These are phyloP conservation scores for Fusarium lyarnte DNA, from an alignment of 2,329 filamentous ascomycete species.

Conservation along the genomic window DNA sequence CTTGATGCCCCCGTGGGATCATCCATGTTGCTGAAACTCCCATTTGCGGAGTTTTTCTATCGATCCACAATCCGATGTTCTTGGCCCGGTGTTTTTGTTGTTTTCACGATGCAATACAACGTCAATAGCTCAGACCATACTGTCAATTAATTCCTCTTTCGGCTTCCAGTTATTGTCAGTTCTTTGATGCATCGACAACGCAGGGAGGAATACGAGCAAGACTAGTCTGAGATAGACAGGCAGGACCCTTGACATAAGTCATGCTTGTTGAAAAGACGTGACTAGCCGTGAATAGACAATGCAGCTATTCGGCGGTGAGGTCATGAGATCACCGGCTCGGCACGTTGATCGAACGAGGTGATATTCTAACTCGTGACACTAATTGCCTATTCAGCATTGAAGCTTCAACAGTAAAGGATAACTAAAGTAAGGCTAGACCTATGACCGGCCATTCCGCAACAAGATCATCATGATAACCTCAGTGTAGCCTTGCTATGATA, in stretches of 20 bases:
- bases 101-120: conserved; percentile 2
- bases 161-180: conserved; percentile 1
- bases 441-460: conserved; percentile 4
- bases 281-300: background rate
- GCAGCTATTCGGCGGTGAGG: conserved; percentile 24
- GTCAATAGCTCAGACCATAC: conserved; percentile 20
- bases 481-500: background rate
- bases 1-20: background rate
- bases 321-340: conserved; percentile 19
- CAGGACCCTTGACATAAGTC: conserved; percentile 14
- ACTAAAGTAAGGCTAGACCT: background rate
- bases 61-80: conserved; percentile 15
- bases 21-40: conserved; percentile 25
- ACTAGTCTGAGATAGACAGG: conserved; percentile 15
- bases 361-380: background rate
- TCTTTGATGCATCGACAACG: conserved; percentile 12
- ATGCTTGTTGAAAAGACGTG: background rate
- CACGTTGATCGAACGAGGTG: conserved; percentile 14
- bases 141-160: conserved; percentile 12
- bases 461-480: background rate
- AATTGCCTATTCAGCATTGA: background rate
- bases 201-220: conserved; percentile 36
- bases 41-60: conserved; percentile 20
- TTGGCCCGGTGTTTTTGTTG: background rate
- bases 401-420: background rate